Percentiles rank a stretch among this genome's conserved stretches.
Conservation (phyloP, 2,329 filamentous ascomycete genomes). For the Drechslerella stenobrocha region DNA sequence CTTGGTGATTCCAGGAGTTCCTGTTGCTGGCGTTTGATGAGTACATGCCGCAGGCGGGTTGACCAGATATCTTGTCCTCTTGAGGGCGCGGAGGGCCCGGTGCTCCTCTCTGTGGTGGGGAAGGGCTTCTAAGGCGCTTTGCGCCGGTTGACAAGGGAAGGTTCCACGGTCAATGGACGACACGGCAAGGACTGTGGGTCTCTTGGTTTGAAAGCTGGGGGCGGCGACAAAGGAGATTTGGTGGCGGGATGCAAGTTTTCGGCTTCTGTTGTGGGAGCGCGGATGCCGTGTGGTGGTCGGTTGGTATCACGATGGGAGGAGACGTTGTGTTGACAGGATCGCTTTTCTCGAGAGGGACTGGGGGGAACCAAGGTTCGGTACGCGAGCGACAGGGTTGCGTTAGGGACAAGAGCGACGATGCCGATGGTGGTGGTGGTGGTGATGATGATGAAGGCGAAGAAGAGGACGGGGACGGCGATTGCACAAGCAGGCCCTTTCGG, state of each 20-base stretch:
- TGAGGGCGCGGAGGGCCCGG: slow-evolving; percentile 3
- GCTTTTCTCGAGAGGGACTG: too few relatives aligned
- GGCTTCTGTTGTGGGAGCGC: neutral
- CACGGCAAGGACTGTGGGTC: too few relatives aligned
- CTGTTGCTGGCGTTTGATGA: slow-evolving; percentile 32
- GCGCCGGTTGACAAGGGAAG: slow-evolving; percentile 19
- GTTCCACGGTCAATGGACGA: neutral
- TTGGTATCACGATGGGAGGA: too few relatives aligned
- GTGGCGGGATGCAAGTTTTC: neutral
- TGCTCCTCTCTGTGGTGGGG: slow-evolving; percentile 9
- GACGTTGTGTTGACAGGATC: too few relatives aligned
- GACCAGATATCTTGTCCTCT: slow-evolving; percentile 26
- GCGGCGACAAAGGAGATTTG: neutral
- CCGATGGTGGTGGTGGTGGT: neutral
- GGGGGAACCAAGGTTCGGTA: too few relatives aligned
- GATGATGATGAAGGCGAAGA: slow-evolving; percentile 52
- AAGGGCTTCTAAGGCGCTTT: slow-evolving; percentile 21
- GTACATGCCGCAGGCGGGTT: slow-evolving; percentile 24
- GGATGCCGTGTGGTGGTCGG: too few relatives aligned
- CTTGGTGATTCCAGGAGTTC: slow-evolving; percentile 46
- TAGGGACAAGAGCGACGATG: neutral
- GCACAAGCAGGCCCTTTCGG: slow-evolving; percentile 54
- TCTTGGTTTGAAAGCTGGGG: neutral
- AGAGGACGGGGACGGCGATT: slow-evolving; percentile 55
- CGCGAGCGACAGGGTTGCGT: neutral